Conservation (phyloP, 2,329 filamentous ascomycete species). For the Rhynchosporium agropyri region DNA sequence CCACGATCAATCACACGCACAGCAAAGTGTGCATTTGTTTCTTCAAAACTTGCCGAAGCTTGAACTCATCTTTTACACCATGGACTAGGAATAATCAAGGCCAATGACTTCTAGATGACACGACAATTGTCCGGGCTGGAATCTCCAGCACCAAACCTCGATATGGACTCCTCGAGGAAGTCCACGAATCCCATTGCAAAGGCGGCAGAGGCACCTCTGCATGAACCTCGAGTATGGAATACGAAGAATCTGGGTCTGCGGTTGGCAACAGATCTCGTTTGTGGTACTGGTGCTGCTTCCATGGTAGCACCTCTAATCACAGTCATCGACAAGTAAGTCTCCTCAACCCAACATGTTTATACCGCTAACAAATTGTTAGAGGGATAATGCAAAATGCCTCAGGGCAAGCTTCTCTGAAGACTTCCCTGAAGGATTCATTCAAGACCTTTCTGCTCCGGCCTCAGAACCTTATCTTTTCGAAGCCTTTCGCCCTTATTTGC, state of each 20-base stretch:
- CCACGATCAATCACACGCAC: slow-evolving; percentile 22
- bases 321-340: slow-evolving; percentile 75
- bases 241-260: slow-evolving; percentile 70
- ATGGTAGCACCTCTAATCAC: slow-evolving; percentile 83
- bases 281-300: slow-evolving; percentile 71
- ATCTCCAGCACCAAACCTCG: slow-evolving; percentile 22
- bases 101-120: slow-evolving; percentile 31
- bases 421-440: slow-evolving; percentile 63
- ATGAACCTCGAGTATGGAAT: slow-evolving; percentile 61
- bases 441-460: slow-evolving; percentile 60
- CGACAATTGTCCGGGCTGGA: slow-evolving; percentile 28
- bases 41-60: not conserved
- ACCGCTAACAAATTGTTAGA: slow-evolving; percentile 46
- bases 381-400: slow-evolving; percentile 84
- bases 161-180: slow-evolving; percentile 18
- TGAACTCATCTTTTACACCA: not conserved
- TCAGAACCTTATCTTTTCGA: slow-evolving; percentile 62
- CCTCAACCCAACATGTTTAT: slow-evolving; percentile 7
- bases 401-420: slow-evolving; percentile 60
- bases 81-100: not conserved
- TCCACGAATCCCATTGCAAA: slow-evolving; percentile 24
- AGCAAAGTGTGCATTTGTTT: slow-evolving; percentile 15
- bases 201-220: slow-evolving; percentile 25
- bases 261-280: slow-evolving; percentile 67
- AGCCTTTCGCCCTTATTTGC: slow-evolving; percentile 70